phyloP scores from a whole-genome alignment of 169 alveolate genomes.

The Plasmodium reichenowi region DNA sequence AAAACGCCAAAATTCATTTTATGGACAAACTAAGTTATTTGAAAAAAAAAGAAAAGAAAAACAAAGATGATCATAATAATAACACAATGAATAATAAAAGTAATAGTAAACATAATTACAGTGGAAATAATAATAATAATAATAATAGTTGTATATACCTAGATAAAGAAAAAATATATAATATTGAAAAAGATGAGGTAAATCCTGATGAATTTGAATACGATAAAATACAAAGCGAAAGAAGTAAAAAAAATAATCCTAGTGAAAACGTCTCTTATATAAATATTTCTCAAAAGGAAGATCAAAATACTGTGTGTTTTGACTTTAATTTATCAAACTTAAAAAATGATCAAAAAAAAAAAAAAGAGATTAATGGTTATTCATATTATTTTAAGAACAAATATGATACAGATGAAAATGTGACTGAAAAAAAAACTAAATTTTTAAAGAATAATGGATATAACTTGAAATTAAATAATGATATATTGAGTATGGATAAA shows the following conservation, averaged over 20 bases:
- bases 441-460: not conserved
- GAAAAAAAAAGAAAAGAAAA: not conserved
- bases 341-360: not conserved
- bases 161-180: too few species aligned
- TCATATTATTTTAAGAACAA: too few species aligned
- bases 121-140: not conserved
- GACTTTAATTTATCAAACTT: not conserved
- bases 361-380: not conserved
- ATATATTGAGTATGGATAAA: not conserved
- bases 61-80: not conserved
- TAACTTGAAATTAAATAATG: not conserved
- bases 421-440: too few species aligned
- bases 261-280: not conserved
- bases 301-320: too few species aligned
- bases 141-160: not conserved
- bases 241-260: not conserved
- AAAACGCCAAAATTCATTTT: slow-evolving; percentile 15
- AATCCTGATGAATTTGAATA: too few species aligned
- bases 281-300: too few species aligned
- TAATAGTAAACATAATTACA: not conserved
- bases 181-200: too few species aligned
- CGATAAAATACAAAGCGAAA: too few species aligned
- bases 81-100: not conserved
- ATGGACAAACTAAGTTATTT: slow-evolving; percentile 6
- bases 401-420: too few species aligned